A percentile compares a stretch with the other conserved stretches of the same genome.
phyloP scores from a whole-genome alignment of 257 asterid genomes.

The Anisodus acutangulus region DNA sequence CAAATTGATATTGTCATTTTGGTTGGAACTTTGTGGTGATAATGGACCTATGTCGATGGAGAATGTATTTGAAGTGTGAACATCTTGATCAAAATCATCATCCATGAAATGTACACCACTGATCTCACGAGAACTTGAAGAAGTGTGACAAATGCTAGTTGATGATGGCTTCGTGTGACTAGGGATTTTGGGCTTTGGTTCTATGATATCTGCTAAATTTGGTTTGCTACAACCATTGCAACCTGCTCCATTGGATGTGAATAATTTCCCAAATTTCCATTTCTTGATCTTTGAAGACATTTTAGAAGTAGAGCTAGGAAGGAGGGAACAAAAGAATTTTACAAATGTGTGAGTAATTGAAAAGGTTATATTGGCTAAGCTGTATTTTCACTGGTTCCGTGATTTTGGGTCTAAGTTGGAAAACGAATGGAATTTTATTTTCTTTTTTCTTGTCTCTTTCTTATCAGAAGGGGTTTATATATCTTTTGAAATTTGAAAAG shows the following conservation, averaged over 20 bases:
- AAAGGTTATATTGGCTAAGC: not conserved
- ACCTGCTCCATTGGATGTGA: not conserved
- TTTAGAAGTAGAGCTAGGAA: not conserved
- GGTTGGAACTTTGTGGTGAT: conserved; percentile 33
- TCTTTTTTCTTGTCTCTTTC: not conserved
- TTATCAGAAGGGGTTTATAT: not conserved
- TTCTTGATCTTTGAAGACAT: not conserved
- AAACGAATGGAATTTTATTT: not conserved
- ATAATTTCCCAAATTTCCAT: not conserved
- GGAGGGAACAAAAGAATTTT: not conserved
- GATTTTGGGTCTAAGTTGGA: too few relatives aligned
- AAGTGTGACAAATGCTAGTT: conserved; percentile 12
- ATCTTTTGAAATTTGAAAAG: not conserved
- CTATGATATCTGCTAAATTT: not conserved
- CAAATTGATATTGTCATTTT: not conserved
- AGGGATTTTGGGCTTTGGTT: not conserved
- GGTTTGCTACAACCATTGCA: not conserved
- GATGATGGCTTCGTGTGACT: not conserved
- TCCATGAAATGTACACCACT: not conserved
- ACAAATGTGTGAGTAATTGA: not conserved
- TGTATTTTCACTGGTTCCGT: not conserved
- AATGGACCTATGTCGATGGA: conserved; percentile 42
- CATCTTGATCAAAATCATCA: conserved; percentile 31
- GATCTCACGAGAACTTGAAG: not conserved
- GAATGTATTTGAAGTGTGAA: conserved; percentile 23